Evolutionary conservation across 1,284 basidiomycete genomes (phyloP).

Genomic region (Moniliophthora roreri): DNA sequence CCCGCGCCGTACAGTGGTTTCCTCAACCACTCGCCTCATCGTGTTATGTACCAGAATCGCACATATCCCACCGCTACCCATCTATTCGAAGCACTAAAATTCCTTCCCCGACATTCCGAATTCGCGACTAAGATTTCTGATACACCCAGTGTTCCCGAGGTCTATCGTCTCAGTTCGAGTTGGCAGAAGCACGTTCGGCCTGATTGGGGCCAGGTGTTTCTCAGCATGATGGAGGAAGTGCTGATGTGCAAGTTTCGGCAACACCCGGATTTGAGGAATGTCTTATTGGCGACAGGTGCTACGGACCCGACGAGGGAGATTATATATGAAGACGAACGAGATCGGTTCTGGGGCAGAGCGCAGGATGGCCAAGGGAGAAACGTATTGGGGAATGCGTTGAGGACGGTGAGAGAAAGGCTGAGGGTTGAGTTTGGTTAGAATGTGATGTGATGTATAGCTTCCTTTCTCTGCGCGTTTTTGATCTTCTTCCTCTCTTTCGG

Average conservation of each 20-base stretch:
- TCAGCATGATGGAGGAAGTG: constrained; percentile 42
- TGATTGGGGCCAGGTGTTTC: constrained; percentile 54
- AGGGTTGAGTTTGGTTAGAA: constrained; percentile 7
- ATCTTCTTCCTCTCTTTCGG: no score
- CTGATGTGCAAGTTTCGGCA: constrained; percentile 43
- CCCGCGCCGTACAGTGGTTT: constrained; percentile 37
- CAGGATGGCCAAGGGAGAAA: constrained; percentile 36
- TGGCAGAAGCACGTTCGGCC: constrained; percentile 36
- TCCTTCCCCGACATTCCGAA: constrained; percentile 44
- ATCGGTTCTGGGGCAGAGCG: constrained; percentile 40
- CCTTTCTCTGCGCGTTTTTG: no score
- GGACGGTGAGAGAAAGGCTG: constrained; percentile 30
- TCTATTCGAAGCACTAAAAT: constrained; percentile 68
- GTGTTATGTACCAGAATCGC: constrained; percentile 48
- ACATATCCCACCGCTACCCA: constrained; percentile 65
- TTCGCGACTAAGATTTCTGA: constrained; percentile 53
- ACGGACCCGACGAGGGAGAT: constrained; percentile 15
- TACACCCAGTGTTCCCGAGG: constrained; percentile 43
- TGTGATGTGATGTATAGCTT: no score
- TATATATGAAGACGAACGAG: constrained; percentile 34
- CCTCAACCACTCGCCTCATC: constrained; percentile 58
- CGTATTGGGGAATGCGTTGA: constrained; percentile 43
- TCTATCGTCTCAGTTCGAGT: constrained; percentile 46
- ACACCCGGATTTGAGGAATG: constrained; percentile 32
- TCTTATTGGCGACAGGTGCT: constrained; percentile 35